phyloP scores from a whole-genome alignment of 352 stramenopile species.

The Phytophthora boehmeriae region DNA sequence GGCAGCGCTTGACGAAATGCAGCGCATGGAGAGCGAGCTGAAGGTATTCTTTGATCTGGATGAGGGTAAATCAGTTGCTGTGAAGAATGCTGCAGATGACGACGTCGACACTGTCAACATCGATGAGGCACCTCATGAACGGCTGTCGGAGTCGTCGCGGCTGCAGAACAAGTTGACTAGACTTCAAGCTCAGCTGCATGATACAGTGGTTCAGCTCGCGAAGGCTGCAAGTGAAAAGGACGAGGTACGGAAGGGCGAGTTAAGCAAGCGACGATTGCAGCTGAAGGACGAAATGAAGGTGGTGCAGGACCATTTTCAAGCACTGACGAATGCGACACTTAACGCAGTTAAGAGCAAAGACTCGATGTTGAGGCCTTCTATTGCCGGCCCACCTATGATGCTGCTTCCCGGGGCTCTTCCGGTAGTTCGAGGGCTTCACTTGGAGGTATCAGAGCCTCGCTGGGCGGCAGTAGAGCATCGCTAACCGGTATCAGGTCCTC shows the following conservation, averaged over 20 bases:
- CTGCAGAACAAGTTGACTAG: conserved; percentile 54
- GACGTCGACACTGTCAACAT: conserved; percentile 44
- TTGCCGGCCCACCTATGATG: conserved; percentile 30
- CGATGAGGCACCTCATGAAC: conserved; percentile 55
- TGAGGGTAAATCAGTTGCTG: conserved; percentile 37
- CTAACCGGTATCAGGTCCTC: conserved; percentile 18
- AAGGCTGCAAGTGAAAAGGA: conserved; percentile 65
- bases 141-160: conserved; percentile 36
- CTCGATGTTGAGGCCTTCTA: conserved; percentile 36
- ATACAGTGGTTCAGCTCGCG: conserved; percentile 67
- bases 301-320: conserved; percentile 61
- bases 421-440: conserved; percentile 43
- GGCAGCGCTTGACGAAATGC: conserved; percentile 72
- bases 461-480: conserved; percentile 27
- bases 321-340: conserved; percentile 43
- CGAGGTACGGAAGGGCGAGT: conserved; percentile 40
- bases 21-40: conserved; percentile 69
- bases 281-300: conserved; percentile 81
- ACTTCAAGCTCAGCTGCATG: conserved; percentile 59
- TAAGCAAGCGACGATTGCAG: conserved; percentile 60
- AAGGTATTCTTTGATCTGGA: conserved; percentile 44
- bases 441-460: conserved; percentile 25
- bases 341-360: conserved; percentile 30
- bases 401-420: conserved; percentile 30
- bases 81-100: conserved; percentile 17